phyloP scores from a whole-genome alignment of 306 rosid genomes.

The Medicago arabica region DNA sequence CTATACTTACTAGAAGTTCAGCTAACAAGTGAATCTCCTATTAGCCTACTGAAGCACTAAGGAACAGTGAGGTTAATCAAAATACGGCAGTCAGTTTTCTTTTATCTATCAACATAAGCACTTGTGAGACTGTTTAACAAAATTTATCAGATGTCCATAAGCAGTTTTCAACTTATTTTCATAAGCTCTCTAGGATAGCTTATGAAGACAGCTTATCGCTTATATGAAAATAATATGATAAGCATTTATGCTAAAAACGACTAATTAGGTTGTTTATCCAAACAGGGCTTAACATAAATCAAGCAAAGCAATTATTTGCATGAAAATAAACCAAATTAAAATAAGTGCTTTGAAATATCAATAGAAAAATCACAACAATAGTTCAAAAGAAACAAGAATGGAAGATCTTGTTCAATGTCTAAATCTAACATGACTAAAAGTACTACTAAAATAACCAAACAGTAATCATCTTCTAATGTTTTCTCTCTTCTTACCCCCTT shows the following conservation, averaged over 20 bases:
- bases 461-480: conserved; percentile 27
- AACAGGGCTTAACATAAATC: neutral
- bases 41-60: conserved; percentile 17
- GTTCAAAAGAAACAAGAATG: conserved; percentile 41
- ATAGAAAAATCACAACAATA: conserved; percentile 25
- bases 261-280: neutral
- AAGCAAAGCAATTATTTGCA: conserved; percentile 15
- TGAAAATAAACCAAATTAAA: conserved; percentile 21
- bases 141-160: neutral
- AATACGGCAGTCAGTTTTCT: neutral
- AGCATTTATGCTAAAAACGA: neutral
- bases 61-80: conserved; percentile 20
- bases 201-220: neutral
- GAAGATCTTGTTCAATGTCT: conserved; percentile 35
- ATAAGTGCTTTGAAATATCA: conserved; percentile 20
- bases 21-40: conserved; percentile 10
- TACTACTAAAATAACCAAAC: conserved; percentile 37
- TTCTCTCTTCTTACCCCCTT: neutral
- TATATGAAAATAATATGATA: neutral
- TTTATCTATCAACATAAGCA: neutral
- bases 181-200: neutral
- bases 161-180: neutral
- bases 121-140: neutral
- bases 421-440: conserved; percentile 30
- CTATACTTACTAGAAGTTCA: neutral